These are phyloP conservation scores for Phytophthora ramorum DNA, from an alignment of 352 stramenopile genomes.

Conservation along the genomic window DNA sequence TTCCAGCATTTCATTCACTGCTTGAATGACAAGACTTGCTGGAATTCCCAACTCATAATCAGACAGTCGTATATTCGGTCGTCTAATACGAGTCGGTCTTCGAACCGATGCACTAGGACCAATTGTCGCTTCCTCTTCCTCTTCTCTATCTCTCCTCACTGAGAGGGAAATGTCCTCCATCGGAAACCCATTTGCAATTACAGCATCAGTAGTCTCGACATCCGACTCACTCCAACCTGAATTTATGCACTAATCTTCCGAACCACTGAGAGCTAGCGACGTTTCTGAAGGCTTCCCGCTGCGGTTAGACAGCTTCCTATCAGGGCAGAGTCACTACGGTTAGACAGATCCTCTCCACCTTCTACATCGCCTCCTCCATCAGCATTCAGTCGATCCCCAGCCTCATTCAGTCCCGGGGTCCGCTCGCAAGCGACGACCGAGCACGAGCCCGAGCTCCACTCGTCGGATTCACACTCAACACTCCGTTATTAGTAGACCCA, in stretches of 20 bases:
- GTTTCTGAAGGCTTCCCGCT: too few species aligned
- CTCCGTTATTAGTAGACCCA: not conserved
- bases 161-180: not conserved
- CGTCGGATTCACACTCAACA: slow-evolving; percentile 16
- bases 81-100: too few species aligned
- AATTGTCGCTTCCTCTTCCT: not conserved
- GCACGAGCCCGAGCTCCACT: slow-evolving; percentile 8
- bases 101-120: slow-evolving; percentile 4
- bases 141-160: not conserved
- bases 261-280: slow-evolving; percentile 16
- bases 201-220: slow-evolving; percentile 1
- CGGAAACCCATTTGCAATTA: slow-evolving; percentile 4
- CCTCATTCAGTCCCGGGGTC: slow-evolving; percentile 1
- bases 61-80: too few species aligned
- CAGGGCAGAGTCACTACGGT: slow-evolving; percentile 3
- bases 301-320: slow-evolving; percentile 13
- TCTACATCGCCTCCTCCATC: slow-evolving; percentile 13
- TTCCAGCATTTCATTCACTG: too few species aligned
- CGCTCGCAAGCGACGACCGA: slow-evolving; percentile 7
- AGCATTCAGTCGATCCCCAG: not conserved
- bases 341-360: slow-evolving; percentile 4
- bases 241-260: too few species aligned
- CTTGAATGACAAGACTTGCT: too few species aligned
- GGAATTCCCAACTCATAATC: too few species aligned
- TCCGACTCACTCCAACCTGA: too few species aligned